Evolutionary conservation across 331 rosid species (phyloP).

Genomic region (Quercus phellos): DNA sequence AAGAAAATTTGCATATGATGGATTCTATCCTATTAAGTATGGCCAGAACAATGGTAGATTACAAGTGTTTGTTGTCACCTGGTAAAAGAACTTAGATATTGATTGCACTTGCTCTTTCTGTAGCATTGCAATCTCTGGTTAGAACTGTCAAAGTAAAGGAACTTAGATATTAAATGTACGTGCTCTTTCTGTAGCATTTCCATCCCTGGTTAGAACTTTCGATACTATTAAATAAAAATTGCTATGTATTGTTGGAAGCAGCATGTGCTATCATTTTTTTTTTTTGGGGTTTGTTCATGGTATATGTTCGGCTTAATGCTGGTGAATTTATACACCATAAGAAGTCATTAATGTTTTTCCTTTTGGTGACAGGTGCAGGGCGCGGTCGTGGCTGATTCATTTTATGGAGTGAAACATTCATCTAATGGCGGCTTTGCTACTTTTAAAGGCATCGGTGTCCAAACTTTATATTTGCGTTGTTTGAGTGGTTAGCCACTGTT

Average conservation of each 20-base stretch:
- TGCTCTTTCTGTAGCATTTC: not conserved
- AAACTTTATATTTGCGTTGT: conserved; percentile 16
- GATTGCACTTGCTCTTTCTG: not conserved
- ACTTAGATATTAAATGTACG: not conserved
- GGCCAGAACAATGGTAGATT: not conserved
- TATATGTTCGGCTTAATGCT: not conserved
- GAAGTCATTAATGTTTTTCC: not conserved
- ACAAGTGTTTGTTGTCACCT: not conserved
- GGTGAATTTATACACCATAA: conserved; percentile 8
- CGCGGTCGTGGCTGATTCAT: conserved; percentile 61
- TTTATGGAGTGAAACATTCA: conserved; percentile 15
- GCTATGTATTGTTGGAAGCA: not conserved
- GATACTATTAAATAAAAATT: not conserved
- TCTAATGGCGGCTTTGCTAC: conserved; percentile 39
- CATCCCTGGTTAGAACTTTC: not conserved
- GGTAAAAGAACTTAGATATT: not conserved
- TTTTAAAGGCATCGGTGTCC: conserved; percentile 48
- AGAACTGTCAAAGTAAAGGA: not conserved
- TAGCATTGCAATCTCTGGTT: not conserved
- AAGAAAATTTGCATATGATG: not conserved
- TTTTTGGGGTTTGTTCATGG: not conserved
- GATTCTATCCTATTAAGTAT: not conserved
- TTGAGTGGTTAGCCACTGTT: conserved; percentile 14
- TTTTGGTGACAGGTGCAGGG: conserved; percentile 50
- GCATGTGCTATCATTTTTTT: not conserved